Evolutionary conservation across 2,329 filamentous ascomycete species (phyloP), one percentile per base, ranked within the genome.

Genomic region (Fusarium armeniacum): DNA sequence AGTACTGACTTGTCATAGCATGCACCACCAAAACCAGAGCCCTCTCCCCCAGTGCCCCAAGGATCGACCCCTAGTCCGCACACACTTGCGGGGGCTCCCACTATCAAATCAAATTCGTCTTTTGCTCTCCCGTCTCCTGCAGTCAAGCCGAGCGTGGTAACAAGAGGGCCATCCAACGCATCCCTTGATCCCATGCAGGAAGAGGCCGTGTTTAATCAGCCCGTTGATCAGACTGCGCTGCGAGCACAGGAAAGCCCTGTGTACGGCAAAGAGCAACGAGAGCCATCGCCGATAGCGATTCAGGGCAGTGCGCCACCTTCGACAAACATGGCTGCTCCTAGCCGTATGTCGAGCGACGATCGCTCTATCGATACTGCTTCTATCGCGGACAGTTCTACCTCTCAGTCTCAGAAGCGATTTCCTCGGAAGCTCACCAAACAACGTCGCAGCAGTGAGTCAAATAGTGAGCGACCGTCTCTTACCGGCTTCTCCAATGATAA

Each of bases 351-450:
- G 16, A 81, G 78, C 59, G 79, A 81, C 49, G 78, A 76, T 35
- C 74, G 73, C 24, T 73, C 73, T 11, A 69, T 73, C 10, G 79
- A 81, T 28, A 67, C 67, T 18, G 73, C 64, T 4, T 77, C 76
- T 3, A 33, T 65, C n/a, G 65, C 74, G 12, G 69, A 73, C 51
- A 72, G 72, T 47, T 58, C 65, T 20, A 62, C 62, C 15, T 62
- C 70, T 24, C 67, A 73, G 10, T 67, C 69, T 30, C 76, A 76
- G 20, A 82, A 79, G 63, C 76, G 79, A n/a, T 76, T 77, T 47
- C 80, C 78, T 36, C 79, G 78, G 53, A 83, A 83, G 69, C 74
- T 84, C 35, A 80, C 77, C 22, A 85, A 84, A 73, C 76, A 67
- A 53, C 79, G 81, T 28, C 77, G 75, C 28, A 80, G 72, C 62